A percentile compares a stretch with the other conserved stretches of the same genome.
These are phyloP conservation scores for Sclerotinia trifoliorum DNA, from an alignment of 2,329 filamentous ascomycete species.

Conservation along the genomic window DNA sequence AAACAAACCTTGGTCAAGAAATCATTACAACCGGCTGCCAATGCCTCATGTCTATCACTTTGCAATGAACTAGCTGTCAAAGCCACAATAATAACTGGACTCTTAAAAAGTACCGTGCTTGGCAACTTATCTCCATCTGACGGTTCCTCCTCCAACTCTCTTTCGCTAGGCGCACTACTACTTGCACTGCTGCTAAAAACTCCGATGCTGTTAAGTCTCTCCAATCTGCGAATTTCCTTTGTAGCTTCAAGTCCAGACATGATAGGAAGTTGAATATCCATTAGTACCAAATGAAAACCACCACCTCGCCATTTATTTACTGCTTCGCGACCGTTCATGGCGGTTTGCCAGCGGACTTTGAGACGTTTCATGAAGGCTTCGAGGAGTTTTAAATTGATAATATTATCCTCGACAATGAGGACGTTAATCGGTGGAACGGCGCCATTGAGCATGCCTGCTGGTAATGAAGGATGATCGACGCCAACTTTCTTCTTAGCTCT, in stretches of 20 bases:
- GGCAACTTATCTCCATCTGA: slow-evolving; percentile 67
- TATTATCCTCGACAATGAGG: slow-evolving; percentile 96
- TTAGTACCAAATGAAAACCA: slow-evolving; percentile 92
- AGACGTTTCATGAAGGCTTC: slow-evolving; percentile 95
- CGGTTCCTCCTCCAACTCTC: slow-evolving; percentile 45
- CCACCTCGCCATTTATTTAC: slow-evolving; percentile 90
- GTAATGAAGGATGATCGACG: slow-evolving; percentile 49
- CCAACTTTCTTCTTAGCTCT: slow-evolving; percentile 52
- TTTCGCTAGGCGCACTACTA: slow-evolving; percentile 50
- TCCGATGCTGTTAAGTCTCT: slow-evolving; percentile 87
- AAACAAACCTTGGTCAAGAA: slow-evolving; percentile 86
- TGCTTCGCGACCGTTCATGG: slow-evolving; percentile 90
- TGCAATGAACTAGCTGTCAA: slow-evolving; percentile 92
- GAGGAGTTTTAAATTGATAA: slow-evolving; percentile 90
- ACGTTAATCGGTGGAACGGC: slow-evolving; percentile 95
- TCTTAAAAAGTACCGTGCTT: slow-evolving; percentile 78
- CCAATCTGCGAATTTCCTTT: slow-evolving; percentile 85
- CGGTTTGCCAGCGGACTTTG: slow-evolving; percentile 96
- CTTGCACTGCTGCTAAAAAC: slow-evolving; percentile 74
- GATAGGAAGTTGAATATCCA: slow-evolving; percentile 97
- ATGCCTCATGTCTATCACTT: slow-evolving; percentile 89
- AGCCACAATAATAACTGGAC: slow-evolving; percentile 95
- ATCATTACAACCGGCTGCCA: slow-evolving; percentile 96
- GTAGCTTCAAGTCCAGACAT: slow-evolving; percentile 96
- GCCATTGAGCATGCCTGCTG: slow-evolving; percentile 69